Base-by-base conservation (phyloP, 1,284 basidiomycete genomes). In the Boletus nobilissimus region DNA sequence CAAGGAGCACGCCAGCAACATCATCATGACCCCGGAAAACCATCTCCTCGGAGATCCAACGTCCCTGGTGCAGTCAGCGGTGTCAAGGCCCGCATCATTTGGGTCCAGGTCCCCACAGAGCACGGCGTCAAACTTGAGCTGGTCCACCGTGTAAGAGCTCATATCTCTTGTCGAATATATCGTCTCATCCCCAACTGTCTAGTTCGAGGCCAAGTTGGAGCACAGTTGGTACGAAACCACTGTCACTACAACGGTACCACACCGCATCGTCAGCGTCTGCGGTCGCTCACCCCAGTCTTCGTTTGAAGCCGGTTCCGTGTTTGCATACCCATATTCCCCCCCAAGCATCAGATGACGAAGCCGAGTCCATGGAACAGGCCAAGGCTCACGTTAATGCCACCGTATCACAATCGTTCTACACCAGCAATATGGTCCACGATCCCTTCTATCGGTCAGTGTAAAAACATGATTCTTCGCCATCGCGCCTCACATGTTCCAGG, bases 371-470 rank as follows among this genome's bases (percentile, higher is more conserved):
- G 78, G 89, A 87, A 34, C 93, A 94, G 80, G 94, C 95, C 5
- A 90, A 92, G 89, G 91, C 92, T 81, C 97, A 96, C 87, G 94
- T 97, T 86, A 96, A 98, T 86, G 89, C 93, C 29, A 95, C 96
- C 19, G 88, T 98, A 75, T 92, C 97, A 3, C 96, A 99, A 86
- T 89, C 98, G 54, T 98, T 98, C 91, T 98, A 97, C 89, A 98
- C 97, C 36, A 90, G 90, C 85, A 99, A 99, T 89, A 88, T 94
- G 89, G 90, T 94, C 14, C 94, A 95, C 80, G 94, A 96, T 84
- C 85, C 95, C 57, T 94, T 91, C 87, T 94, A 95, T 85, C 89
- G 92, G 85, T 90, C 82, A 76, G 85, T 81, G 74, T 26, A 38
- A 34, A 9, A 13, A 46, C 65, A 26, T 64, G 5, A 22, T 66